Base-by-base conservation (phyloP, 352 stramenopile species). In the Pythium volutum region DNA sequence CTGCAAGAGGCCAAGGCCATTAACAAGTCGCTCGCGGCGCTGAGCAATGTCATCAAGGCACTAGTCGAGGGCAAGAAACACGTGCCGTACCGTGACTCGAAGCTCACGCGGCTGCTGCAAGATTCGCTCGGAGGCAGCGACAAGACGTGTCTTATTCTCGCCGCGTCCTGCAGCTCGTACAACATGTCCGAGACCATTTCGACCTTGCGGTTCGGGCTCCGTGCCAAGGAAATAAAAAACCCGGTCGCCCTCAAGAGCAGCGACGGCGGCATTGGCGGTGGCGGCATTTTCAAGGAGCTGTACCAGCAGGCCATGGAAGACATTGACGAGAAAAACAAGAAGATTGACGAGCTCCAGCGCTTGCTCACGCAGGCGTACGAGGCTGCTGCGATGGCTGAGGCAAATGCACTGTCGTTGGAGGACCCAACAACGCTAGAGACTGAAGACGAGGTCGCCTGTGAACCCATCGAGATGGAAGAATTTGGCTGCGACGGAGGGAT, bases 91-190 rank as follows among this genome's bases (percentile, higher is more conserved):
- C 76, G 85, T 36, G 85, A 93, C 56, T 93, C 83, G 12, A 95
- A 95, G 47, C 76, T 93, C 49, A 95, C 85, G 14, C 77, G 85
- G 10, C 57, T 95, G 16, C 67, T 95, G 7, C 85, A 95, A 33
- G 93, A 98, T 64, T 95, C 83, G 25, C 75, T 98, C 0, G 92
- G 95, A 23, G 95, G 95, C 5, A 80, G 80, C 31, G 95, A 91
- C 51, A 98, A 98, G 70, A 98, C 95, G 18, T 97, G 92, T 54
- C 87, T 99, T 55, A 97, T 99, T 60, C 90, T 97, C 2, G 98
- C 97, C 7, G 77, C 98, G 9, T 91, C 82, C 5, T 88, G 79
- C 50, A 88, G 77, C 59, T 88, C 79, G 27, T 91, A 87, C 66
- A 90, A 93, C 63, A 85, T 91, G 71, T 20, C 78, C 0, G 83